Evolutionary conservation across 192 early-diverging fungal genomes (phyloP), one percentile per base, ranked within the genome.

Genomic region (Cetraspora pellucida): DNA sequence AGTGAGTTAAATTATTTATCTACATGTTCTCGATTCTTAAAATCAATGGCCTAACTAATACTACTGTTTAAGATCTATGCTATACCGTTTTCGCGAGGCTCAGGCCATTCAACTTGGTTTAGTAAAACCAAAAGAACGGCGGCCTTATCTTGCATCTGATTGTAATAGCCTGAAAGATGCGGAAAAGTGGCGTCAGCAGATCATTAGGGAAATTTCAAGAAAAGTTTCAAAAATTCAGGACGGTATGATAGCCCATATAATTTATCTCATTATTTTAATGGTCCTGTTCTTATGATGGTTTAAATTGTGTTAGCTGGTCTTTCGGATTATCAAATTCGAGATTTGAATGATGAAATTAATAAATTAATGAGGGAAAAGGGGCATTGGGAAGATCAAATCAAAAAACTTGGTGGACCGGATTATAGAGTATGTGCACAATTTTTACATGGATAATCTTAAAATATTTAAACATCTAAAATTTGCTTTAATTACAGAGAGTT

Each of bases 311-410:
- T 80, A 95, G 94, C 87, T 46, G 85, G 88, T 47, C 80, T 99
- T 59, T 93, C 93, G n/a, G 96, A 97, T 55, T 89, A 92, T 73
- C 94, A 97, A 77, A 90, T 99, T 58, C 87, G 96, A 46, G 96
- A 98, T 77, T 82, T 96, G 61, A 99, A 99, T 83, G 97, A 99
- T 82, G 91, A 92, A 37, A 97, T 99, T 85, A 99, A 99, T 85
- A 95, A 94, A 81, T 83, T 93, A 45, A 85, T 98, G 80, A 88
- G 95, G 44, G 93, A 96, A 81, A 98, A 98, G 79, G 85, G 89
- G 59, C 89, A 91, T 67, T 99, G 96, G 97, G 97, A 99, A 63
- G 82, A 89, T 61, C 89, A 93, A 50, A 95, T 99, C 74, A 85
- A 89, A 68, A 94, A 96, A 81, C 87, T 99, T 2, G 97, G 96